phyloP scores from a whole-genome alignment of 176 grass and related monocot genomes.

The Avena sativa region DNA sequence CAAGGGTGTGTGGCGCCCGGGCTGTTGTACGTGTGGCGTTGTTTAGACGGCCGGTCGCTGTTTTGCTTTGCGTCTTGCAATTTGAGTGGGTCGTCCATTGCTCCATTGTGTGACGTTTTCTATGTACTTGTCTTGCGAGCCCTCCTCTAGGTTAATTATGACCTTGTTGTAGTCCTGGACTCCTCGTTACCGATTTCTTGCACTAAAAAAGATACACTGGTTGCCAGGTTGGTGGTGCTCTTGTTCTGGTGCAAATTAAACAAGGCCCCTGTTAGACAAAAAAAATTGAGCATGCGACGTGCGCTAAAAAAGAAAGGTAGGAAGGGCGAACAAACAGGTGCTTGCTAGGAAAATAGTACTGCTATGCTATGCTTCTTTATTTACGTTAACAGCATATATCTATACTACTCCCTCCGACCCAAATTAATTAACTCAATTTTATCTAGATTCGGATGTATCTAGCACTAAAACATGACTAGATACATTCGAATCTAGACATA shows the following conservation, averaged over 20 bases:
- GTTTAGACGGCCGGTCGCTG: constrained; percentile 19
- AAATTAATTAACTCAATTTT: too few relatives aligned
- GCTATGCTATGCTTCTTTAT: background rate
- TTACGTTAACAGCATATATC: background rate
- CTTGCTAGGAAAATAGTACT: background rate
- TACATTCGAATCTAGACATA: too few relatives aligned
- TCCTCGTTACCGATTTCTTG: background rate
- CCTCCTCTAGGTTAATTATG: background rate
- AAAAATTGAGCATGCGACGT: constrained; percentile 30
- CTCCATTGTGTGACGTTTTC: background rate
- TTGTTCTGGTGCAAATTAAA: constrained; percentile 8
- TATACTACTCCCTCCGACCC: too few relatives aligned
- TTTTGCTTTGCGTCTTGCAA: background rate
- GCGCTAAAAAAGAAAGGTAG: constrained; percentile 36
- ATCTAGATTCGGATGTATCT: too few relatives aligned
- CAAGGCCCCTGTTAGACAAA: background rate
- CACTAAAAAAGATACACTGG: background rate
- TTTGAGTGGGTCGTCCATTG: constrained; percentile 1
- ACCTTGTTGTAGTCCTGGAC: background rate
- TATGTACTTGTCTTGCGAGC: background rate
- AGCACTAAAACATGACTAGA: too few relatives aligned
- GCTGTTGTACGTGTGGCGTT: background rate
- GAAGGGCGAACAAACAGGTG: constrained; percentile 25
- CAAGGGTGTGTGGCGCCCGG: constrained; percentile 45
- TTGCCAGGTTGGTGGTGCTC: background rate